Evolutionary conservation across 345 rosid species (phyloP).

Genomic region (Ricinus communis): DNA sequence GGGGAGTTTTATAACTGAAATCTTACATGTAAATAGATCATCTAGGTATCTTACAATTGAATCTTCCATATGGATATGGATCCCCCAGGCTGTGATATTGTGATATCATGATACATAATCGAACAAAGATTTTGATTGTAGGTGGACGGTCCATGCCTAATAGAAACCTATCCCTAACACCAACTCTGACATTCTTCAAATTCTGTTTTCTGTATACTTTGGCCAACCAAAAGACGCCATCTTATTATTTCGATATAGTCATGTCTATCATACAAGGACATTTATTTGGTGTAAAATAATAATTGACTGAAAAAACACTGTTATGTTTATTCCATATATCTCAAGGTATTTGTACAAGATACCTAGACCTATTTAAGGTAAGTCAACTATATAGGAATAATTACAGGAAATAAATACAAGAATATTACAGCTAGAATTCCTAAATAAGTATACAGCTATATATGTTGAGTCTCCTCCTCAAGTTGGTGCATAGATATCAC

Average conservation of each 20-base stretch:
- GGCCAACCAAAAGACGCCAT: background rate
- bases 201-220: background rate
- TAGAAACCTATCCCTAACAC: background rate
- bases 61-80: background rate
- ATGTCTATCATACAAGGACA: background rate
- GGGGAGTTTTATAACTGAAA: background rate
- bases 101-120: background rate
- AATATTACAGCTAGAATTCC: no score
- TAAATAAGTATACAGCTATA: no score
- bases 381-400: no score
- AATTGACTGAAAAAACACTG: no score
- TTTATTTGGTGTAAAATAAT: background rate
- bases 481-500: no score
- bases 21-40: no score
- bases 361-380: no score
- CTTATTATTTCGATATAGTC: background rate
- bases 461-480: no score
- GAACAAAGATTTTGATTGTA: background rate
- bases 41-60: no score
- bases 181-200: background rate
- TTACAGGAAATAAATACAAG: no score
- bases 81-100: background rate
- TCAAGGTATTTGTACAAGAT: no score
- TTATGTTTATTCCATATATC: no score
- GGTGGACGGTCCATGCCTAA: background rate